Percentiles rank a stretch among this genome's conserved stretches.
phyloP scores from a whole-genome alignment of 2,329 filamentous ascomycete genomes.

The Fusarium acutatum region DNA sequence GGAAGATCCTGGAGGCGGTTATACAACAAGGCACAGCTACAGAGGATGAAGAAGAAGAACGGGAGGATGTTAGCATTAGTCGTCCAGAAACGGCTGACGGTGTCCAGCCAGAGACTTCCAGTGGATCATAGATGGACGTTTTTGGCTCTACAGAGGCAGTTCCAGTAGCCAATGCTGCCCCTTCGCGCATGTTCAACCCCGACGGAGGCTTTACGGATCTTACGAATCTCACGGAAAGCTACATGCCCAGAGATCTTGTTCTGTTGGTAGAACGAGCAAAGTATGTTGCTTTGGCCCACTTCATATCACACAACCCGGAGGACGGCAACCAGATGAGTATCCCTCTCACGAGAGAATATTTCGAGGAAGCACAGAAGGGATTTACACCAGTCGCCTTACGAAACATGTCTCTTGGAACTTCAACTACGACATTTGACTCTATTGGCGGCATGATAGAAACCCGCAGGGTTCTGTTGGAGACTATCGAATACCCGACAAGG shows the following conservation, averaged over 20 bases:
- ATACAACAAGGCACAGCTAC: constrained; percentile 36
- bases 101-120: constrained; percentile 36
- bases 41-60: constrained; percentile 49
- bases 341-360: constrained; percentile 58
- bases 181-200: neutral
- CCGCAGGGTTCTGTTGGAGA: constrained; percentile 88
- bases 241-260: constrained; percentile 94
- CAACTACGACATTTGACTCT: constrained; percentile 88
- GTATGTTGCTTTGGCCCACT: neutral
- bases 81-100: constrained; percentile 67
- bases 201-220: neutral
- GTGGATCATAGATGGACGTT: constrained; percentile 82
- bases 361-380: constrained; percentile 85
- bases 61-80: constrained; percentile 52
- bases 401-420: constrained; percentile 92
- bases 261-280: constrained; percentile 70
- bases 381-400: constrained; percentile 95
- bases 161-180: neutral
- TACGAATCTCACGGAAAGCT: constrained; percentile 55
- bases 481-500: constrained; percentile 94
- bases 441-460: constrained; percentile 91
- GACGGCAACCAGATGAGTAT: neutral
- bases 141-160: constrained; percentile 85
- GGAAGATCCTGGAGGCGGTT: neutral
- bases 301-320: neutral